Conservation (phyloP, 1,284 basidiomycete genomes). For the Papiliotrema fonsecae region DNA sequence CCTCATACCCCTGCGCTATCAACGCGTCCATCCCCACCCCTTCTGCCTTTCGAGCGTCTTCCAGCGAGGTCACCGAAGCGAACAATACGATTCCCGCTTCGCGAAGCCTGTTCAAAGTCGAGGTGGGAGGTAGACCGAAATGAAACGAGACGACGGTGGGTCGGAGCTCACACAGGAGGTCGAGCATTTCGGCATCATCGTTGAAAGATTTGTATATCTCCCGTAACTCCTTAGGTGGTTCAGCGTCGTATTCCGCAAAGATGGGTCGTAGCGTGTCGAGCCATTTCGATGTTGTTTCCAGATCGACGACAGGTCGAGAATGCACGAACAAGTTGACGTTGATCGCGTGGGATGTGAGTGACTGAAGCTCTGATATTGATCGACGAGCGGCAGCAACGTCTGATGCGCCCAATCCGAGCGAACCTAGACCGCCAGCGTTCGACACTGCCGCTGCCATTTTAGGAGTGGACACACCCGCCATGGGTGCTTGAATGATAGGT, state of each 20-base stretch:
- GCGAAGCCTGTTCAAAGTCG: conserved; percentile 17
- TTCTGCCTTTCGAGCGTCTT: conserved; percentile 24
- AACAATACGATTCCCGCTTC: conserved; percentile 19
- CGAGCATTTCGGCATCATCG: conserved; percentile 24
- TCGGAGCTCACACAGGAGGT: conserved; percentile 26
- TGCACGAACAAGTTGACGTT: conserved; percentile 42
- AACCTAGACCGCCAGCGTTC: conserved; percentile 38
- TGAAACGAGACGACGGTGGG: conserved; percentile 36
- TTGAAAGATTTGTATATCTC: conserved; percentile 29
- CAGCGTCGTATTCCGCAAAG: conserved; percentile 18
- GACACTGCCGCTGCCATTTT: conserved; percentile 37
- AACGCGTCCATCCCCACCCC: conserved; percentile 29
- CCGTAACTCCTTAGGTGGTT: conserved; percentile 18
- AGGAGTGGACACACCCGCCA: conserved; percentile 40
- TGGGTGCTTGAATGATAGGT: conserved; percentile 41
- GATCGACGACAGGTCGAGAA: conserved; percentile 7
- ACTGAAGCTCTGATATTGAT: conserved; percentile 22
- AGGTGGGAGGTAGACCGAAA: conserved; percentile 31
- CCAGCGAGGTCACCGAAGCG: conserved; percentile 27
- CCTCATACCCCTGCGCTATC: conserved; percentile 38
- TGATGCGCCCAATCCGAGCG: conserved; percentile 32
- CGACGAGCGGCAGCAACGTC: conserved; percentile 16
- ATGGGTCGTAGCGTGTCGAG: conserved; percentile 16
- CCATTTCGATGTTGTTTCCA: conserved; percentile 16
- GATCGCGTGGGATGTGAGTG: conserved; percentile 22